Evolutionary conservation across 768 basidiomycete species (phyloP).

Genomic region (Rhodosporidiobolus sp.): DNA sequence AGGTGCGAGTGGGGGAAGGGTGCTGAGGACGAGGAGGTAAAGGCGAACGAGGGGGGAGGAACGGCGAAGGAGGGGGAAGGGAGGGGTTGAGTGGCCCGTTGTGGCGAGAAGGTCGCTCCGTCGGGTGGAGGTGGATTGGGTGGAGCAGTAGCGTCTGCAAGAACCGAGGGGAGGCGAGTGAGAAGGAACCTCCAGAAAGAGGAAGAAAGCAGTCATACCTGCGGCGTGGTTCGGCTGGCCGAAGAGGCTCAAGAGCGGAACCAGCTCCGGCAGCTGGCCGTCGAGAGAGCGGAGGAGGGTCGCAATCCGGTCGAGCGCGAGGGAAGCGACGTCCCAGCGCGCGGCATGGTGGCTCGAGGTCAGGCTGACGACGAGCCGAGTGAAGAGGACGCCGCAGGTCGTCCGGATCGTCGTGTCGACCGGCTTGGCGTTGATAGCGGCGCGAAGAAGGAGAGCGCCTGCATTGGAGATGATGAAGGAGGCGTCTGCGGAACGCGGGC

Average conservation of each 20-base stretch:
- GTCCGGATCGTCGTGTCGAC: conserved; percentile 10
- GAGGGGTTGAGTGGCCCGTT: too few species aligned
- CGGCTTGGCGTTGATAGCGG: neutral
- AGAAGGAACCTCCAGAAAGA: too few species aligned
- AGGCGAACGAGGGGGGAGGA: too few species aligned
- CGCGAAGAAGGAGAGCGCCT: neutral
- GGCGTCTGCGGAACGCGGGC: neutral
- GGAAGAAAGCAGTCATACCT: neutral
- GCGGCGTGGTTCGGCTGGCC: conserved; percentile 24
- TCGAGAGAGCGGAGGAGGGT: conserved; percentile 23
- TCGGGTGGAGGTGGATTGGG: too few species aligned
- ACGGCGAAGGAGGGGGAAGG: too few species aligned
- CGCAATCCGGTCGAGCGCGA: conserved; percentile 34
- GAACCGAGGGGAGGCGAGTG: too few species aligned
- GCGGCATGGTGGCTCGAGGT: conserved; percentile 30
- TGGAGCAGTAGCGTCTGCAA: too few species aligned
- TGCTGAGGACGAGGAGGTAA: too few species aligned
- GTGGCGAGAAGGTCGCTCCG: too few species aligned
- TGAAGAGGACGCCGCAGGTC: conserved; percentile 21
- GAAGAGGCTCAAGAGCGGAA: conserved; percentile 17
- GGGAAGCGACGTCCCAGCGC: conserved; percentile 32
- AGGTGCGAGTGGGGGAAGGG: too few species aligned
- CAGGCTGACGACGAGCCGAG: conserved; percentile 31
- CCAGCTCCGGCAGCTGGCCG: conserved; percentile 23
- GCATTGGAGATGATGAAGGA: conserved; percentile 17